Percentiles rank a stretch among this genome's conserved stretches.
These are phyloP conservation scores for Trichoderma oligosporum DNA, from an alignment of 2,329 filamentous ascomycete genomes.

Conservation along the genomic window DNA sequence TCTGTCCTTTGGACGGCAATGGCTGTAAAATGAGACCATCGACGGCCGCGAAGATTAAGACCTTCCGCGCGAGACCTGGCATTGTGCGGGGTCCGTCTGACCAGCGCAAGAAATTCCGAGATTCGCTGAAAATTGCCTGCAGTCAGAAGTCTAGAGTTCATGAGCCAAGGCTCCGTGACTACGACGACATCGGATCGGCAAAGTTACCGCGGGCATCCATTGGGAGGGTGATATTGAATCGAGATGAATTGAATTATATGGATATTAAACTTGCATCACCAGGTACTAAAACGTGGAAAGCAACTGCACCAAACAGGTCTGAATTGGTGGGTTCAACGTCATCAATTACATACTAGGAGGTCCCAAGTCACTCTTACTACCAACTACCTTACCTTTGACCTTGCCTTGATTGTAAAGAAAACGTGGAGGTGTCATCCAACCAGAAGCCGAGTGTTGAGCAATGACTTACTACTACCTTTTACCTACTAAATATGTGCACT, in stretches of 20 bases:
- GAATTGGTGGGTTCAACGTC: neutral
- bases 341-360: slow-evolving; percentile 4
- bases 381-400: too few species aligned
- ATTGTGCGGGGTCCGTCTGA: slow-evolving; percentile 43
- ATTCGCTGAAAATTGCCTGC: neutral
- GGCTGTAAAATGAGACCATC: slow-evolving; percentile 82
- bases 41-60: slow-evolving; percentile 73
- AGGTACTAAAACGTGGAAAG: neutral
- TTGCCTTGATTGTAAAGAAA: neutral
- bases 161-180: slow-evolving; percentile 12
- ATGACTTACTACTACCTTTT: too few species aligned
- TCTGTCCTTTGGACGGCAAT: slow-evolving; percentile 56
- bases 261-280: neutral
- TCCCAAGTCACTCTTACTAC: neutral
- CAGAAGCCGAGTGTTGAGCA: neutral
- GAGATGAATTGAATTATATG: neutral
- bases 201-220: neutral
- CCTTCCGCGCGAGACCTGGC: slow-evolving; percentile 74
- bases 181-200: neutral
- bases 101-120: neutral
- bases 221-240: slow-evolving; percentile 13
- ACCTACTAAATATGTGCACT: too few species aligned
- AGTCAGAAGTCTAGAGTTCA: neutral
- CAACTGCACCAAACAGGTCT: neutral
- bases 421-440: neutral